Evolutionary conservation across 2,329 filamentous ascomycete genomes (phyloP).

Genomic region (Pezicula carpinea): DNA sequence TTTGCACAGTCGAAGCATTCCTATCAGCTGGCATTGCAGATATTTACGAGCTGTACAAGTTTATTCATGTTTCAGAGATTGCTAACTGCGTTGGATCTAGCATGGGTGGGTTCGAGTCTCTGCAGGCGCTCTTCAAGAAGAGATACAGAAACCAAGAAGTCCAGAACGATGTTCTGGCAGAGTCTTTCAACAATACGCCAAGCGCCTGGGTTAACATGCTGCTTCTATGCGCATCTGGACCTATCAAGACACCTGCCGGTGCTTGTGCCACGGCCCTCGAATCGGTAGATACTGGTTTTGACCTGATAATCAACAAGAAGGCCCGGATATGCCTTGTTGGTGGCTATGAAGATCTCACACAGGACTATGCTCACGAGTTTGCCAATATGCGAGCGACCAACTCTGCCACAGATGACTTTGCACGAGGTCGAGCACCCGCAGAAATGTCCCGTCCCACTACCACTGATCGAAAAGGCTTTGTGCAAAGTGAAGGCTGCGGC

Average conservation of each 20-base stretch:
- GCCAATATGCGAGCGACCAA: slow-evolving; percentile 99
- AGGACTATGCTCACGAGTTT: slow-evolving; percentile 97
- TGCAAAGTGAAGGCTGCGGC: slow-evolving; percentile 97
- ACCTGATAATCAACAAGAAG: slow-evolving; percentile 96
- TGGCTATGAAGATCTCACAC: slow-evolving; percentile 96
- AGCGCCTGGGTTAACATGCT: slow-evolving; percentile 99
- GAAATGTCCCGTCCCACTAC: slow-evolving; percentile 97
- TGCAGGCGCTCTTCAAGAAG: slow-evolving; percentile 94
- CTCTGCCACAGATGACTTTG: slow-evolving; percentile 93
- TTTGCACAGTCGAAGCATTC: slow-evolving; percentile 84
- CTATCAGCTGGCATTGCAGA: slow-evolving; percentile 91
- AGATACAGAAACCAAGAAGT: slow-evolving; percentile 91
- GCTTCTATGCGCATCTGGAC: slow-evolving; percentile 86
- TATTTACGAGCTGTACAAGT: slow-evolving; percentile 98
- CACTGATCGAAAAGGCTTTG: slow-evolving; percentile 91
- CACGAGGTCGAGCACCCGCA: slow-evolving; percentile 81
- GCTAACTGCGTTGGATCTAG: slow-evolving; percentile 96
- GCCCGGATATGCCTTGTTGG: slow-evolving; percentile 91
- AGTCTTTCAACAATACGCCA: slow-evolving; percentile 99
- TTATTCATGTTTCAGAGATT: slow-evolving; percentile 92
- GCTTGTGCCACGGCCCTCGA: slow-evolving; percentile 95
- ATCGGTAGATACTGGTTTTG: slow-evolving; percentile 92
- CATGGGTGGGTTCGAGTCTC: slow-evolving; percentile 84
- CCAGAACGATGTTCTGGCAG: slow-evolving; percentile 95
- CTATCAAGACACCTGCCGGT: slow-evolving; percentile 95